A percentile compares a stretch with the other conserved stretches of the same genome.
These are phyloP conservation scores for Letharia columbiana DNA, from an alignment of 495 filamentous ascomycete species.

Conservation along the genomic window DNA sequence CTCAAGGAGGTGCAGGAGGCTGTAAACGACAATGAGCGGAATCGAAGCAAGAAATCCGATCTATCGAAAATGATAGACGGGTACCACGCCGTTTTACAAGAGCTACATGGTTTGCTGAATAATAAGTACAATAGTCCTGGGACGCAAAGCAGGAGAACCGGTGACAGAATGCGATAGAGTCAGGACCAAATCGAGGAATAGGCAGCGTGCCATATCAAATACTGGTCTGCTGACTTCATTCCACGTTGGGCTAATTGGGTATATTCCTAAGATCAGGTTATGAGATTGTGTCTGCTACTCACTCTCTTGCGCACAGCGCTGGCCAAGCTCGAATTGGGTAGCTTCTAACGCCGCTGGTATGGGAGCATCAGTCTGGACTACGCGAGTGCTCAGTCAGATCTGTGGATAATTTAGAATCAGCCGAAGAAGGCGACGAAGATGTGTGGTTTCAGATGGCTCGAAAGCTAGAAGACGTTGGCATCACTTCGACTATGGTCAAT, in stretches of 20 bases:
- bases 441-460: neutral
- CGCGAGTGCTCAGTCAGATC: neutral
- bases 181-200: neutral
- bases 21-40: neutral
- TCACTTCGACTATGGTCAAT: neutral
- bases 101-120: neutral
- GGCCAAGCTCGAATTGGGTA: no score
- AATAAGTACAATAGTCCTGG: neutral
- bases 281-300: no score
- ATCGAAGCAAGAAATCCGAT: neutral
- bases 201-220: neutral
- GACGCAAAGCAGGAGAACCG: neutral
- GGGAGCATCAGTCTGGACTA: neutral
- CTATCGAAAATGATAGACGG: neutral
- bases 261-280: neutral
- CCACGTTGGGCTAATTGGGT: neutral
- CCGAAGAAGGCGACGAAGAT: constrained; percentile 1
- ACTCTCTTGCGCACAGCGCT: no score
- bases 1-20: neutral
- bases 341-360: no score
- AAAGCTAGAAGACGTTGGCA: neutral
- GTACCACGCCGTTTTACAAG: neutral
- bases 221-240: neutral
- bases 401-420: neutral
- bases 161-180: neutral